Conservation (phyloP, 108 stramenopile genomes). For the Fragilaria crotonensis region DNA sequence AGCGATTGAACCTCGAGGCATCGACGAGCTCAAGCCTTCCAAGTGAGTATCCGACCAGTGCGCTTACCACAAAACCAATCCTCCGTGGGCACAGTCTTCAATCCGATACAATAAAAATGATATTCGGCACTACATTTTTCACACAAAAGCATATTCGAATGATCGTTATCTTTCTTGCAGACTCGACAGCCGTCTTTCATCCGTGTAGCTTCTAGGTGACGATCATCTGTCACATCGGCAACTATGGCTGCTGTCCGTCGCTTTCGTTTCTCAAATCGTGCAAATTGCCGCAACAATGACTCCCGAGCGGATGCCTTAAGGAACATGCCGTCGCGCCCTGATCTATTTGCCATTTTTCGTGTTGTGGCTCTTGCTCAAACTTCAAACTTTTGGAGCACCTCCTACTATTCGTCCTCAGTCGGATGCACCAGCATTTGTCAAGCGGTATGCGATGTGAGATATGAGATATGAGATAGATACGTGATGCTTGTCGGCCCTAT, state of each 20-base stretch:
- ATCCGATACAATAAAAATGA: conserved; percentile 64
- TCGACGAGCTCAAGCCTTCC: too few relatives aligned
- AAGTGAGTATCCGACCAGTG: too few relatives aligned
- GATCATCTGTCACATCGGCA: too few relatives aligned
- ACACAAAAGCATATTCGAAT: conserved; percentile 70
- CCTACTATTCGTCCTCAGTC: too few relatives aligned
- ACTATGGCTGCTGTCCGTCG: too few relatives aligned
- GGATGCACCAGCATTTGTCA: too few relatives aligned
- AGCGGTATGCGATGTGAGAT: too few relatives aligned
- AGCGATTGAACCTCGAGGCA: too few relatives aligned
- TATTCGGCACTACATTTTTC: conserved; percentile 80
- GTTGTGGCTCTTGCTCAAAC: too few relatives aligned
- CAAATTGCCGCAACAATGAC: neutral
- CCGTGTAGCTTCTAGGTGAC: neutral
- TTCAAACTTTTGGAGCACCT: too few relatives aligned
- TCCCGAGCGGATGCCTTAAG: neutral
- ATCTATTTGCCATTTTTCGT: neutral
- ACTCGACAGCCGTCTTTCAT: conserved; percentile 37
- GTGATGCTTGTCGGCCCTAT: too few relatives aligned
- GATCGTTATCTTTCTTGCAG: conserved; percentile 70
- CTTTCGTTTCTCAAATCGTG: neutral
- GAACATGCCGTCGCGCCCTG: neutral
- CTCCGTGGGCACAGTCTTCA: conserved; percentile 56
- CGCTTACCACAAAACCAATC: conserved; percentile 82
- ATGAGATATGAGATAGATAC: too few relatives aligned